Base-by-base conservation (phyloP, 805 yeast genomes). In the Wickerhamomyces xylosicus region DNA sequence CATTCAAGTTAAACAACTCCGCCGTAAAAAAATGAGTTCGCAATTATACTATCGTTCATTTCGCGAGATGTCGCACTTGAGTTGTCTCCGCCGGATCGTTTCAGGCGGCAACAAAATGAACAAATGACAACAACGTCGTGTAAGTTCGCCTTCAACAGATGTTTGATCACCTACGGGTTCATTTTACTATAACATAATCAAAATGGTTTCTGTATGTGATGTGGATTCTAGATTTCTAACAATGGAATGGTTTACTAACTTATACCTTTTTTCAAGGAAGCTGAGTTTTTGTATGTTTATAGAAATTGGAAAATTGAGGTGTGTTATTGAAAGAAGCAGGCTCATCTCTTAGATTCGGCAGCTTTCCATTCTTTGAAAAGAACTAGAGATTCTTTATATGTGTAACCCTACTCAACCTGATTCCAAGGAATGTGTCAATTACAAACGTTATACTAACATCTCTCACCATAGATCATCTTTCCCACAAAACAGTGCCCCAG, bases 401-500 rank as follows among this genome's bases (percentile, higher is more conserved):
- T 41, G 31, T 27, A 18, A 15, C 36, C 21, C 17, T 17, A 4
- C 31, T 33, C 36, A 15, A 17, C 5, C 19, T 10, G 13, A 38
- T 10, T 20, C 22, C 22, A 11, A 16, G 31, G 14, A 9, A n/a
- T n/a, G n/a, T 37, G 21, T 34, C 31, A 33, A n/a, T 32, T 31
- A 4, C 14, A 21, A 29, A 31, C n/a, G 16, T 21, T 29, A 21
- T 39, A 41, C 39, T 36, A 37, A 39, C 41, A 35, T 15, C 19
- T n/a, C 34, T 16, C 14, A 14, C 9, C 3, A 38, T 34, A 50
- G 57, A 39, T 47, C 40, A 19, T 78, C 87, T n/a, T 82, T 69
- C 57, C 92, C 94, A 21, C 89, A 83, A 56, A 62, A 56, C 15
- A 69, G 77, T 36, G 78, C 82, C n/a, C 70, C 74, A 18, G 72